Conservation (phyloP, 208 protist species). For the Blechomonas ayalai region DNA sequence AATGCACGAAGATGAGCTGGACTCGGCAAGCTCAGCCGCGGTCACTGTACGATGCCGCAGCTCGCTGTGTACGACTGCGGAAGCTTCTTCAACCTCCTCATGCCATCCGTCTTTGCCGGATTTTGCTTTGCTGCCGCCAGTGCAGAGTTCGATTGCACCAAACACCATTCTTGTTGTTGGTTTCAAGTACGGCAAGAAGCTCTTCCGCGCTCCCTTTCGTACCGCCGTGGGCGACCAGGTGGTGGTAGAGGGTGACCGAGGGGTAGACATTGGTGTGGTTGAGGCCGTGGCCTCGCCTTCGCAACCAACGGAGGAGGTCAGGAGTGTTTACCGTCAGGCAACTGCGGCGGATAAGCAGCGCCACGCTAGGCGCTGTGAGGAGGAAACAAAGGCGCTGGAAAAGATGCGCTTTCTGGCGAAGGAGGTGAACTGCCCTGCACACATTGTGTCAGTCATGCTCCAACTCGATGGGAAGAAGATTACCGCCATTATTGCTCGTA, state of each 20-base stretch:
- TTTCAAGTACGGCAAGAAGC: conserved; percentile 75
- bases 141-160: conserved; percentile 1
- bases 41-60: no score
- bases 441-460: conserved; percentile 62
- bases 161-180: conserved; percentile 24
- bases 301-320: not conserved
- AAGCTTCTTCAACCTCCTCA: no score
- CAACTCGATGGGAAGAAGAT: conserved; percentile 77
- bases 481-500: conserved; percentile 59
- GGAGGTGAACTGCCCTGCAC: conserved; percentile 31
- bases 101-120: not conserved
- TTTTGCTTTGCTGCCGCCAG: not conserved
- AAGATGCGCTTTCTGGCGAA: conserved; percentile 36
- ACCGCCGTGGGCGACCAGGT: conserved; percentile 30
- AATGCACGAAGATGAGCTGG: not conserved
- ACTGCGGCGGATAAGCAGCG: conserved; percentile 24
- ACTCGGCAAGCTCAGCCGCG: not conserved
- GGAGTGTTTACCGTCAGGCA: conserved; percentile 22
- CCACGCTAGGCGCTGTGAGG: conserved; percentile 20
- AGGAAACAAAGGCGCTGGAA: conserved; percentile 42
- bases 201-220: conserved; percentile 23
- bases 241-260: conserved; percentile 72
- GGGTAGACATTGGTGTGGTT: conserved; percentile 60
- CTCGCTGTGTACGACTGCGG: no score
- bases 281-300: conserved; percentile 10